phyloP scores from a whole-genome alignment of 768 basidiomycete species.

The Mycena vitilis region DNA sequence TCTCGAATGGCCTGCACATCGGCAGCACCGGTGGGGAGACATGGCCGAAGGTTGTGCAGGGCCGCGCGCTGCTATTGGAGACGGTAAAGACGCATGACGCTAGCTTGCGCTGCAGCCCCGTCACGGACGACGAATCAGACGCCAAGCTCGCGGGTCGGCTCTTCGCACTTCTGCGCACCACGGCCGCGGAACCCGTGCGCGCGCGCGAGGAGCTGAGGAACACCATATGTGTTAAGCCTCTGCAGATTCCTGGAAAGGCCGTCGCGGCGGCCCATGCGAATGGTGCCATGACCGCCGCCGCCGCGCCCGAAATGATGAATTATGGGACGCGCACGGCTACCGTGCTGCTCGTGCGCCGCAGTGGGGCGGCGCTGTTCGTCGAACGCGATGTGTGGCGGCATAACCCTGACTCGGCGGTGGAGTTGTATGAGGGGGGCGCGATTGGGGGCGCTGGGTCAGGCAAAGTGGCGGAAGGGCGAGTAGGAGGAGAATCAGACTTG shows the following conservation, averaged over 20 bases:
- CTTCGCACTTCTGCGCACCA: conserved; percentile 74
- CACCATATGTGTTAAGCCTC: conserved; percentile 72
- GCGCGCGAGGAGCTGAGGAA: conserved; percentile 67
- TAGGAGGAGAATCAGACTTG: conserved; percentile 5
- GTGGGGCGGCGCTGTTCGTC: conserved; percentile 71
- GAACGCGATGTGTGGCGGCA: conserved; percentile 76
- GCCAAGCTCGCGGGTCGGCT: conserved; percentile 65
- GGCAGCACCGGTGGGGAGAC: conserved; percentile 68
- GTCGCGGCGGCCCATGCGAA: background rate
- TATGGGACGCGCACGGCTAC: conserved; percentile 84
- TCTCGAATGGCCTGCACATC: conserved; percentile 74
- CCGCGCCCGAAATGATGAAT: background rate
- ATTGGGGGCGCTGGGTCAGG: too few relatives aligned
- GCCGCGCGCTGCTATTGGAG: conserved; percentile 56
- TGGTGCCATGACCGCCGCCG: too few relatives aligned
- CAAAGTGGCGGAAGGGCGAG: conserved; percentile 48
- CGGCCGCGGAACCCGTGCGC: conserved; percentile 55
- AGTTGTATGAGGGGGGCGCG: conserved; percentile 51
- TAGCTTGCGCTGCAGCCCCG: too few relatives aligned
- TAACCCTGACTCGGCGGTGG: conserved; percentile 3
- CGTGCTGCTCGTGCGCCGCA: conserved; percentile 71
- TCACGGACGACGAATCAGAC: conserved; percentile 52
- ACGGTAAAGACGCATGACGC: conserved; percentile 38
- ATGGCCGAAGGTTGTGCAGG: conserved; percentile 83
- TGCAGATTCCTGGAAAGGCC: conserved; percentile 40